These are phyloP conservation scores for Pharnaceum exiguum DNA, from an alignment of 148 eudicot species.

Conservation along the genomic window DNA sequence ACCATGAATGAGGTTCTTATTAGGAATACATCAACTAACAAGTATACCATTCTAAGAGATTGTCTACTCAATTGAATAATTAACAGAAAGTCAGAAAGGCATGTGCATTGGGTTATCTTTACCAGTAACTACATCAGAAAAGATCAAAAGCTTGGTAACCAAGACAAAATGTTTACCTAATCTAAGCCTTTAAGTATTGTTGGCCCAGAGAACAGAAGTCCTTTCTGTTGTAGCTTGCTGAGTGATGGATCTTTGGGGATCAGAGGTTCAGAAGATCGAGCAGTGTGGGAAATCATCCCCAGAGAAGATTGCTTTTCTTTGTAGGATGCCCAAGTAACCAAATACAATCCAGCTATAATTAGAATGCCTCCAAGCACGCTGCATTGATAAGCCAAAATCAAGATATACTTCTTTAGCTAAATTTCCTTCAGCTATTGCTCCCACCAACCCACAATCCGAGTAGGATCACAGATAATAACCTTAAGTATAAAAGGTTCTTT, in stretches of 20 bases:
- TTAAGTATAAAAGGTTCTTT: too few relatives aligned
- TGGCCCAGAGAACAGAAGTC: conserved; percentile 47
- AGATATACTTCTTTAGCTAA: neutral
- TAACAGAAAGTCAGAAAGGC: too few relatives aligned
- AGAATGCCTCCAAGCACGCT: conserved; percentile 80
- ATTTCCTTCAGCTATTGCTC: too few relatives aligned
- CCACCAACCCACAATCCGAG: too few relatives aligned
- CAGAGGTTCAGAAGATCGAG: conserved; percentile 54
- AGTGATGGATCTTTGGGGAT: conserved; percentile 41
- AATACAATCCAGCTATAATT: conserved; percentile 77
- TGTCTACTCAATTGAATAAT: too few relatives aligned
- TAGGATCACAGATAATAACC: too few relatives aligned
- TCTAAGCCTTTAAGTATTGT: conserved; percentile 59
- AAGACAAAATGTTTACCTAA: conserved; percentile 27
- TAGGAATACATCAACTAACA: too few relatives aligned
- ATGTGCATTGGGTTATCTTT: too few relatives aligned
- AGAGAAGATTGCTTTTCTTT: conserved; percentile 52
- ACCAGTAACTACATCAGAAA: neutral
- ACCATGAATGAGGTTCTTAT: too few relatives aligned
- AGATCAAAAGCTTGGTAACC: neutral
- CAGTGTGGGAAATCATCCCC: conserved; percentile 22
- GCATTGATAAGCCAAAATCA: conserved; percentile 20
- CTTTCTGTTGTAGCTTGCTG: conserved; percentile 39
- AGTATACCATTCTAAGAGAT: too few relatives aligned
- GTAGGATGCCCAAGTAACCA: conserved; percentile 89